Conservation (phyloP, 2,329 filamentous ascomycete genomes). For the Alternaria longipes region DNA sequence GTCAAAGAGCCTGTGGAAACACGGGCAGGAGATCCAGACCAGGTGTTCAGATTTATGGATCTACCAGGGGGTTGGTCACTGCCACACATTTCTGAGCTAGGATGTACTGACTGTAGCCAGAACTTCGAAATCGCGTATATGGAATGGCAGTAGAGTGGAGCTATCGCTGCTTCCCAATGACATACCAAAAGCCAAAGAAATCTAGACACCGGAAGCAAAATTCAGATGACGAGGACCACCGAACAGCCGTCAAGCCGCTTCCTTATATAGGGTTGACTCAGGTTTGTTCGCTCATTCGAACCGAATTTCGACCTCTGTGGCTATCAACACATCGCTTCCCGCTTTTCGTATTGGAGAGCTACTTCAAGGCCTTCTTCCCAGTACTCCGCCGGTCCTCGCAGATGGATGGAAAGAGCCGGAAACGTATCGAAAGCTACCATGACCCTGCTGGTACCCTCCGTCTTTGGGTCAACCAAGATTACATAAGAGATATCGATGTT, state of each 20-base stretch:
- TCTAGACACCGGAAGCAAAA: not conserved
- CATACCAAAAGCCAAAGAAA: conserved; percentile 11
- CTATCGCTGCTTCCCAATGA: conserved; percentile 24
- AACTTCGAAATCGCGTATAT: conserved; percentile 40
- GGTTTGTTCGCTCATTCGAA: conserved; percentile 30
- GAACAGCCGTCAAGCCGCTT: conserved; percentile 6
- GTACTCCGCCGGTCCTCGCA: not conserved
- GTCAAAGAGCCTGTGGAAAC: not conserved
- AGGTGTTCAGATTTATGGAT: conserved; percentile 32
- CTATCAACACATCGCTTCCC: conserved; percentile 32
- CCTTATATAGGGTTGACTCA: conserved; percentile 37
- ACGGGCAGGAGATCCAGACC: not conserved
- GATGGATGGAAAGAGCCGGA: not conserved
- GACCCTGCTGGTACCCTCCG: conserved; percentile 21
- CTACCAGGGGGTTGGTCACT: conserved; percentile 33
- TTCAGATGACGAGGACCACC: not conserved
- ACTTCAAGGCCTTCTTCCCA: conserved; percentile 36
- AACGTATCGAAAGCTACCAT: conserved; percentile 13
- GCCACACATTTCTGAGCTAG: too few species aligned
- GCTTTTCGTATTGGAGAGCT: conserved; percentile 23
- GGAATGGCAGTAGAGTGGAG: conserved; percentile 23
- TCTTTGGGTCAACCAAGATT: conserved; percentile 20
- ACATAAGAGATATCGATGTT: conserved; percentile 18
- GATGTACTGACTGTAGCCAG: conserved; percentile 18
- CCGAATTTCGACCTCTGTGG: conserved; percentile 40